Evolutionary conservation across 768 basidiomycete genomes (phyloP).

Genomic region (Gymnopilus junonius): DNA sequence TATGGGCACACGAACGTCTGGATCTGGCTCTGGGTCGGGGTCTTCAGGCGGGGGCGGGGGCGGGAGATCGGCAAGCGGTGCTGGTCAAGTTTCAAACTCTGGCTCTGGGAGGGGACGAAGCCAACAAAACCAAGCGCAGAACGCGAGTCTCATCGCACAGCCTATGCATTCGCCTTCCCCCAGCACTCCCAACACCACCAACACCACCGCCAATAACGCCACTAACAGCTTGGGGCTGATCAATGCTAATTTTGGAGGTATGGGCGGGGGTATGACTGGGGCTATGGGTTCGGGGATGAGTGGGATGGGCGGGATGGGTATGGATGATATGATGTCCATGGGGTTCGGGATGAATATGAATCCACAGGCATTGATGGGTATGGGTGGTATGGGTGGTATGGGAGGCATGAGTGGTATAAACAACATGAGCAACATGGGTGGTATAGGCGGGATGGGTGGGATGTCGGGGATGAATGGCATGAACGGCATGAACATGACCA

Average conservation of each 20-base stretch:
- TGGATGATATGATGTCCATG: conserved; percentile 19
- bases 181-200: conserved; percentile 11
- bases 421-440: conserved; percentile 5
- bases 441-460: conserved; percentile 1
- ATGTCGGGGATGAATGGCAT: too few species aligned
- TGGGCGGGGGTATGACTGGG: conserved; percentile 6
- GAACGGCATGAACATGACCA: not conserved
- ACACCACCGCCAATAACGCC: conserved; percentile 17
- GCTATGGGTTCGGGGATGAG: conserved; percentile 19
- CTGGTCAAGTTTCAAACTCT: too few species aligned
- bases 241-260: conserved; percentile 23
- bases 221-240: conserved; percentile 25
- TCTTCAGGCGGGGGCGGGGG: not conserved
- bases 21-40: not conserved
- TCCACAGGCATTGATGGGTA: not conserved
- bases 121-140: not conserved
- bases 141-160: not conserved
- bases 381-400: conserved; percentile 44
- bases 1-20: not conserved
- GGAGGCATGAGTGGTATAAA: too few species aligned
- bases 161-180: conserved; percentile 7
- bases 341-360: conserved; percentile 6
- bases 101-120: not conserved
- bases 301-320: conserved; percentile 19
- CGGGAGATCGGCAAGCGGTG: not conserved